These are phyloP conservation scores for Suillus tomentosus DNA, from an alignment of 768 basidiomycete species.

Conservation along the genomic window DNA sequence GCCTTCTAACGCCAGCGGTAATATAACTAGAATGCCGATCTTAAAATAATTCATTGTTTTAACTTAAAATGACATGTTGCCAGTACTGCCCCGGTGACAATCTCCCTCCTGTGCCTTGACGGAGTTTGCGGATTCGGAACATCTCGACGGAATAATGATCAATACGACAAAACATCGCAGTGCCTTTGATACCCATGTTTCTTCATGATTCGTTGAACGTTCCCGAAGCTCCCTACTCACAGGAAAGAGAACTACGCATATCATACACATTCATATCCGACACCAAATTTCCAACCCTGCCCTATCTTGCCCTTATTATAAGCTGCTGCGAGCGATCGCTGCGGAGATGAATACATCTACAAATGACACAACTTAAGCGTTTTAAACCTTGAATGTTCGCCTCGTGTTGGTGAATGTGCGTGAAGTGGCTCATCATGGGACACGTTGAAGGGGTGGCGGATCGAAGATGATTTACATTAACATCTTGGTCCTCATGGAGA, in stretches of 20 bases:
- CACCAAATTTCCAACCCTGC: not conserved
- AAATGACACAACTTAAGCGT: not conserved
- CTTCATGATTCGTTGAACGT: not conserved
- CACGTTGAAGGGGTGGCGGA: not conserved
- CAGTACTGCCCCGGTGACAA: not conserved
- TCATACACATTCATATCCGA: not conserved
- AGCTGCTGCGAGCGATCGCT: not conserved
- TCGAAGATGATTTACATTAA: conserved; percentile 5
- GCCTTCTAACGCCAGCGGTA: not conserved
- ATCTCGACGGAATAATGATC: not conserved
- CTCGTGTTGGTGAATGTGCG: conserved; percentile 2
- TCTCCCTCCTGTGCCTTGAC: not conserved
- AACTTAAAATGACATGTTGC: not conserved
- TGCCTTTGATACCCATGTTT: not conserved
- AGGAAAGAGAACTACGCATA: no score
- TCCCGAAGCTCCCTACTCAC: not conserved
- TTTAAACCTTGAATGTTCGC: conserved; percentile 3
- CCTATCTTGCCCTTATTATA: not conserved
- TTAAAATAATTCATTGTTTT: not conserved
- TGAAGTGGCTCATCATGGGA: not conserved
- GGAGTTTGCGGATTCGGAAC: not conserved
- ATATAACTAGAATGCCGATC: not conserved
- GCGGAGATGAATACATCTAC: not conserved
- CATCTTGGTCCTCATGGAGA: not conserved
- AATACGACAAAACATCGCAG: not conserved